Conservation (phyloP, 1,284 basidiomycete species). For the Exsudoporus floridanus region DNA sequence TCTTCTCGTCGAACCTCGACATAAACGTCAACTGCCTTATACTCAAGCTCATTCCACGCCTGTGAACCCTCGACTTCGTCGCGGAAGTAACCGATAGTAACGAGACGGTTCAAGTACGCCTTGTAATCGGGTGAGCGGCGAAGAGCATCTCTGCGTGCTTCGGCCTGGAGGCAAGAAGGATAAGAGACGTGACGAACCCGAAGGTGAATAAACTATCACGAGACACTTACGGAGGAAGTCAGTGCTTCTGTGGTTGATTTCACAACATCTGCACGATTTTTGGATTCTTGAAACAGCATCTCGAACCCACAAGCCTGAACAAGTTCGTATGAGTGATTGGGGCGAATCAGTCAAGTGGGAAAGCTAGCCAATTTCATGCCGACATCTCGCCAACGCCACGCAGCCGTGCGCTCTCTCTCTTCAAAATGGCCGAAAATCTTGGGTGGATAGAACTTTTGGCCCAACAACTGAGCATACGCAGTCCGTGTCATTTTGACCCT, state of each 20-base stretch:
- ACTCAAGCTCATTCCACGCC: constrained; percentile 72
- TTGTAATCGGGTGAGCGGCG: constrained; percentile 61
- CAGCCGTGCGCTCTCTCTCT: constrained; percentile 57
- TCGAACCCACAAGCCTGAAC: constrained; percentile 87
- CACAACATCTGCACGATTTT: constrained; percentile 45
- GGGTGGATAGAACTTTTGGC: constrained; percentile 91
- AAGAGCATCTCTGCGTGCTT: constrained; percentile 66
- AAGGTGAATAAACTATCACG: not conserved
- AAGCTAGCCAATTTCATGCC: constrained; percentile 82
- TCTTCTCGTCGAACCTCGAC: constrained; percentile 61
- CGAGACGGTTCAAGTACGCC: constrained; percentile 67
- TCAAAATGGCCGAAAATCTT: constrained; percentile 82
- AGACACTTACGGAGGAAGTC: constrained; percentile 48
- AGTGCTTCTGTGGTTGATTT: constrained; percentile 40
- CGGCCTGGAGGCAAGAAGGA: constrained; percentile 39
- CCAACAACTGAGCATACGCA: constrained; percentile 88
- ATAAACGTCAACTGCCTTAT: constrained; percentile 67
- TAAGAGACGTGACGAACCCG: not conserved
- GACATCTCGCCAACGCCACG: constrained; percentile 76
- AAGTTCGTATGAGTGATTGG: not conserved
- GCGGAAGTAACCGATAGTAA: constrained; percentile 70
- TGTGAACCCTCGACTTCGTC: constrained; percentile 74
- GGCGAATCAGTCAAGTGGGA: not conserved
- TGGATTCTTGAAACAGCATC: constrained; percentile 86
- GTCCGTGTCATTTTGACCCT: constrained; percentile 80